phyloP scores from a whole-genome alignment of 768 basidiomycete genomes.

The Crepidotus variabilis region DNA sequence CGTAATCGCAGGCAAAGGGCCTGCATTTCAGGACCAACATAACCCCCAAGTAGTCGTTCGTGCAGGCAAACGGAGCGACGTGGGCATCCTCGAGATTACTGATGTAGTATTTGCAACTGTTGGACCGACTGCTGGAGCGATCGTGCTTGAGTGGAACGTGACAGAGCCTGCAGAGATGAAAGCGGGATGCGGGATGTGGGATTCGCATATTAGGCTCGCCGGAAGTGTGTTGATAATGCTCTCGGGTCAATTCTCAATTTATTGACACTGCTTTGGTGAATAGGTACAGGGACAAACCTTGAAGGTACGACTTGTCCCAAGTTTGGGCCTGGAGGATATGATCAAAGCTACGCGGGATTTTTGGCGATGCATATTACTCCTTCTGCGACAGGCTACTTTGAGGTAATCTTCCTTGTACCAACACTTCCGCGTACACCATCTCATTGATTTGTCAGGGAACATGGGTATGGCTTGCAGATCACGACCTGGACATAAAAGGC shows the following conservation, averaged over 20 bases:
- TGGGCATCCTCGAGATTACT: conserved; percentile 54
- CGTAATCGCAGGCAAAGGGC: conserved; percentile 46
- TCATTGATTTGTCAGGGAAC: conserved; percentile 50
- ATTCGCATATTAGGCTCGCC: conserved; percentile 38
- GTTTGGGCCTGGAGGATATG: conserved; percentile 32
- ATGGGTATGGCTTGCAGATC: conserved; percentile 85
- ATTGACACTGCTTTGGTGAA: no score
- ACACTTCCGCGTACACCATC: no score
- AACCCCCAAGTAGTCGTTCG: conserved; percentile 44
- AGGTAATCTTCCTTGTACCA: conserved; percentile 39
- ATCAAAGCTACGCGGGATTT: conserved; percentile 62
- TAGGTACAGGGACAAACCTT: conserved; percentile 52
- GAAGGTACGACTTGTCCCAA: conserved; percentile 42
- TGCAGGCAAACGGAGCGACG: conserved; percentile 41
- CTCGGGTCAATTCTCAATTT: no score
- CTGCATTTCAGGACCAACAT: conserved; percentile 36
- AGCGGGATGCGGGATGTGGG: conserved; percentile 49
- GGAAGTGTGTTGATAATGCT: no score
- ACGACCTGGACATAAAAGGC: conserved; percentile 60
- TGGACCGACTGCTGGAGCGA: conserved; percentile 54
- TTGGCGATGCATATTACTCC: conserved; percentile 58
- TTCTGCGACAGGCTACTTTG: conserved; percentile 52
- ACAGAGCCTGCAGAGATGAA: conserved; percentile 43
- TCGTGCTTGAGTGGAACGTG: conserved; percentile 63
- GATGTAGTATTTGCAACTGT: conserved; percentile 62